These are phyloP conservation scores for Hyphochytrium catenoides DNA, from an alignment of 352 stramenopile genomes.

Conservation along the genomic window DNA sequence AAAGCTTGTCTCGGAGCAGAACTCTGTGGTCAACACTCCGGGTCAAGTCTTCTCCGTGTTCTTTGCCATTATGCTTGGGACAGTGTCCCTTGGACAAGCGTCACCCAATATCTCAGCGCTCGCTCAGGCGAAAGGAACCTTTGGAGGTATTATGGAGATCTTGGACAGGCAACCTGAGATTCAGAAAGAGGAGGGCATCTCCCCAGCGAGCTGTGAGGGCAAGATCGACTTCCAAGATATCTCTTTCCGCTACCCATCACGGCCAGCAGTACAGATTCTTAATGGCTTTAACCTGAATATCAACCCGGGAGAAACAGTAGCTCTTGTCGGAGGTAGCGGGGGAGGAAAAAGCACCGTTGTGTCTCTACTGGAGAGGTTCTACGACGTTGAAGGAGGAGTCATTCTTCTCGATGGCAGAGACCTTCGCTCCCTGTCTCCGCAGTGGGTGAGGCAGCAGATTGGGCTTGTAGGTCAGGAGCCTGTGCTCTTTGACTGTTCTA, in stretches of 20 bases:
- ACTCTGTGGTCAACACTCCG: constrained; percentile 25
- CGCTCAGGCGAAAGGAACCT: too few relatives aligned
- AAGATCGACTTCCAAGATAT: constrained; percentile 31
- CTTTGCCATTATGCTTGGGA: constrained; percentile 34
- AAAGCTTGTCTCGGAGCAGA: neutral
- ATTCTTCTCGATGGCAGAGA: constrained; percentile 25
- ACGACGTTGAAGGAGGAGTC: constrained; percentile 16
- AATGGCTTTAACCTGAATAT: constrained; percentile 22
- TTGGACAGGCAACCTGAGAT: too few relatives aligned
- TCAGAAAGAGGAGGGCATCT: constrained; percentile 15
- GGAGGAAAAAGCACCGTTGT: constrained; percentile 42
- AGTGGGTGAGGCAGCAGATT: constrained; percentile 39
- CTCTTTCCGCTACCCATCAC: constrained; percentile 30
- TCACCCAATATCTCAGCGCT: constrained; percentile 29
- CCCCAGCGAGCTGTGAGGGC: constrained; percentile 15
- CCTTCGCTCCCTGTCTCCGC: constrained; percentile 28
- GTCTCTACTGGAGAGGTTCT: constrained; percentile 40
- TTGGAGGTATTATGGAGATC: too few relatives aligned
- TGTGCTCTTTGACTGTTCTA: constrained; percentile 54
- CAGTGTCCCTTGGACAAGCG: constrained; percentile 37
- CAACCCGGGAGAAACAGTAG: constrained; percentile 31
- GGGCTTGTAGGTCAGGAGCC: constrained; percentile 73
- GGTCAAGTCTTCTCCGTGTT: constrained; percentile 36
- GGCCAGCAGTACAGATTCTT: constrained; percentile 25
- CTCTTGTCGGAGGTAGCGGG: constrained; percentile 34